phyloP scores from a whole-genome alignment of 2,329 filamentous ascomycete species.

The Colletotrichum limetticola region DNA sequence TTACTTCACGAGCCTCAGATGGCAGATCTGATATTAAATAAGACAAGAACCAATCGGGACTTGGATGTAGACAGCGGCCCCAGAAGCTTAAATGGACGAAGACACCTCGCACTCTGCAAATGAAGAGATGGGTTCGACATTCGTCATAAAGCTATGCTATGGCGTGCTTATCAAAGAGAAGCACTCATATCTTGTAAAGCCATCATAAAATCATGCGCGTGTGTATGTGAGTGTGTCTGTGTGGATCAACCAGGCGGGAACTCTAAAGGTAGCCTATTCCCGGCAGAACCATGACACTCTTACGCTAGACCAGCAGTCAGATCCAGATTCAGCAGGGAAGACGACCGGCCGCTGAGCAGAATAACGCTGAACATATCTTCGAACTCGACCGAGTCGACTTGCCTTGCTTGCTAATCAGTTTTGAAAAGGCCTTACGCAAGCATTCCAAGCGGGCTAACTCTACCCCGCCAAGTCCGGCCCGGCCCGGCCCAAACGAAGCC shows the following conservation, averaged over 20 bases:
- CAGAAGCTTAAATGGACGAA: conserved; percentile 24
- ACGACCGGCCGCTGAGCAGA: too few species aligned
- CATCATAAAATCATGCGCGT: background rate
- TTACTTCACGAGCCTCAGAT: background rate
- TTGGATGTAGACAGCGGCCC: background rate
- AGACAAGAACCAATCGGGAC: conserved; percentile 23
- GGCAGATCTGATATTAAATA: background rate
- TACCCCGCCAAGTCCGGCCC: background rate
- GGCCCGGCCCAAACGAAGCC: background rate
- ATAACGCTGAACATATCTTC: background rate
- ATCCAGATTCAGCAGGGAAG: background rate
- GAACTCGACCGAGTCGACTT: background rate
- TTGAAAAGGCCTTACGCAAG: background rate
- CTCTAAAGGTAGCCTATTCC: background rate
- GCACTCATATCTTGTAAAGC: background rate
- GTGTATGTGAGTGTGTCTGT: background rate
- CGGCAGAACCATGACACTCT: background rate
- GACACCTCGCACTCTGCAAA: background rate
- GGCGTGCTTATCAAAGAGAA: background rate
- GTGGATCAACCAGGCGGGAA: background rate
- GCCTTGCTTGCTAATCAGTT: background rate
- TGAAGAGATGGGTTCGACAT: background rate
- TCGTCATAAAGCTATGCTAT: conserved; percentile 4
- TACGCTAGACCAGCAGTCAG: too few species aligned
- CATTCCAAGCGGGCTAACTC: background rate